Conservation (phyloP, 1,284 basidiomycete species). For the Irpex lacteus region DNA sequence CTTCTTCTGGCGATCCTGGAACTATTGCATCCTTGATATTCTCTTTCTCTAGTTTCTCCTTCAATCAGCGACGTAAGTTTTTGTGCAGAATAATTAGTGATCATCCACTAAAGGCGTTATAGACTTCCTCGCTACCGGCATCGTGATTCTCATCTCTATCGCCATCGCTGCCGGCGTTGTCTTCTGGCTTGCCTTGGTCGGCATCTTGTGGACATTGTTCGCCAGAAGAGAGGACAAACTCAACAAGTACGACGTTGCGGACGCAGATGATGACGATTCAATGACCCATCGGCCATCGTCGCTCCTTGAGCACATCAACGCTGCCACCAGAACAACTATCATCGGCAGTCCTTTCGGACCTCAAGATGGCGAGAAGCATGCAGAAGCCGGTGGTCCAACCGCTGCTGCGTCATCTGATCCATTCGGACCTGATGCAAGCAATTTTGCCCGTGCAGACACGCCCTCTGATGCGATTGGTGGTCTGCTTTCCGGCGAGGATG, state of each 20-base stretch:
- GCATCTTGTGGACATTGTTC: conserved; percentile 87
- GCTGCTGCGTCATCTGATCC: conserved; percentile 40
- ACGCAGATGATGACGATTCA: conserved; percentile 74
- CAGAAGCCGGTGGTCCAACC: conserved; percentile 26
- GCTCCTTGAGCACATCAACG: conserved; percentile 84
- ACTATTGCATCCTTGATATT: conserved; percentile 79
- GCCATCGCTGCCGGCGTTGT: conserved; percentile 95
- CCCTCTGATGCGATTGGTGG: conserved; percentile 71
- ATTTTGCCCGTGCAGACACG: conserved; percentile 74
- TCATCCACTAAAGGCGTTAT: conserved; percentile 6
- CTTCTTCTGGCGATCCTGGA: conserved; percentile 69
- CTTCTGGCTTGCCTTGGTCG: conserved; percentile 85
- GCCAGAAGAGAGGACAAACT: conserved; percentile 72
- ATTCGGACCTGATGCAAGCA: conserved; percentile 70
- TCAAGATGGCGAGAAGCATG: conserved; percentile 51
- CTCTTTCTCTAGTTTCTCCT: conserved; percentile 76
- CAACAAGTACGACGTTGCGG: conserved; percentile 51
- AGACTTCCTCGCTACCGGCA: conserved; percentile 88
- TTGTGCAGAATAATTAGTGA: not conserved
- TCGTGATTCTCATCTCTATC: conserved; percentile 96
- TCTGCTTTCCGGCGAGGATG: conserved; percentile 59
- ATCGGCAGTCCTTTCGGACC: conserved; percentile 58
- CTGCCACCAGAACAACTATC: conserved; percentile 75
- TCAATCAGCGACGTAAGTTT: conserved; percentile 59
- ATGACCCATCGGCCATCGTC: conserved; percentile 71